A percentile compares a stretch with the other conserved stretches of the same genome.
phyloP scores from a whole-genome alignment of 139 green algal species.

The Auxenochlorella pyrenoidosa region DNA sequence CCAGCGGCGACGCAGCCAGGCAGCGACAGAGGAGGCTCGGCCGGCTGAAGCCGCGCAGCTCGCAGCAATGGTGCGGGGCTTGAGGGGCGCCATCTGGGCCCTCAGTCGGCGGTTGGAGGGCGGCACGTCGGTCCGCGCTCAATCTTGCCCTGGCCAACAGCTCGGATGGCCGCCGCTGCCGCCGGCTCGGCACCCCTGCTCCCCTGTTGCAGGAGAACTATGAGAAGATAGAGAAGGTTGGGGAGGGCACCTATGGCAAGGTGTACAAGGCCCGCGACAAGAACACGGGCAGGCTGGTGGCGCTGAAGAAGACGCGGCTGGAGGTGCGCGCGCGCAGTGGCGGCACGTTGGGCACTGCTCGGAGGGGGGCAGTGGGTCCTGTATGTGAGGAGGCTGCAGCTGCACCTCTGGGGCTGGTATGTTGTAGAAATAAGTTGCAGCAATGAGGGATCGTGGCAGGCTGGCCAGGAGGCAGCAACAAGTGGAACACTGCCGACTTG shows the following conservation, averaged over 20 bases:
- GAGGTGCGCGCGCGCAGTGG: conserved; percentile 66
- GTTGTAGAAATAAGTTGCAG: background rate
- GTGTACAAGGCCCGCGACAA: conserved; percentile 94
- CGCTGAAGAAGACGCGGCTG: conserved; percentile 97
- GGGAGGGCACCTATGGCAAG: conserved; percentile 97
- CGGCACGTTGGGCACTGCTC: background rate
- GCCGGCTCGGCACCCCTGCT: background rate
- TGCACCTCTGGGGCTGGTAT: background rate
- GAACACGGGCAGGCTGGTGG: conserved; percentile 86
- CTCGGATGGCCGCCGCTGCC: background rate
- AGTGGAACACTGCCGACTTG: background rate
- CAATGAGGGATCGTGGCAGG: too few relatives aligned
- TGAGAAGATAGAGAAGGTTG: conserved; percentile 97
- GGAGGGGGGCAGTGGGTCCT: background rate
- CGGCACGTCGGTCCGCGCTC: background rate
- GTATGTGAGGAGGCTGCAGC: background rate
- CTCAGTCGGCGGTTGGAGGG: background rate
- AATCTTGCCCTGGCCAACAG: background rate
- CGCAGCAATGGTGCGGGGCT: background rate
- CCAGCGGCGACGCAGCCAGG: background rate
- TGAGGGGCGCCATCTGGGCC: too few relatives aligned
- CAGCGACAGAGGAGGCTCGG: background rate
- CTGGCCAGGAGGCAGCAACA: too few relatives aligned
- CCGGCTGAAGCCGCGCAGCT: background rate
- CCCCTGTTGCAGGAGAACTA: conserved; percentile 68